Percentiles rank a stretch among this genome's conserved stretches.
Conservation (phyloP, 805 yeast genomes). For the Hanseniaspora valbyensis region DNA sequence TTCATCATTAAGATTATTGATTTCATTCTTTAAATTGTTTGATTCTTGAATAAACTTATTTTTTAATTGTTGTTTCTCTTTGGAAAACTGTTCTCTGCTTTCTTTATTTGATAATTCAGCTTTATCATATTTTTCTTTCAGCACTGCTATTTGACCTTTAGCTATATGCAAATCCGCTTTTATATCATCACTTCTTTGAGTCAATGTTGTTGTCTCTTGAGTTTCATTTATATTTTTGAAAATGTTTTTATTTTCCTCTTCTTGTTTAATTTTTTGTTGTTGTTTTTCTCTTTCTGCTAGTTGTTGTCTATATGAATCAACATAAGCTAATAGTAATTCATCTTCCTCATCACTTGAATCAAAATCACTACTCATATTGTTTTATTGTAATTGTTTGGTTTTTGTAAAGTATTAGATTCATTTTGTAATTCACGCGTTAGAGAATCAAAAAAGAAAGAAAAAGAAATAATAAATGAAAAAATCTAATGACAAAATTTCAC, state of each 20-base stretch:
- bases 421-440: neutral
- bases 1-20: conserved; percentile 42
- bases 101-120: conserved; percentile 33
- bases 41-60: conserved; percentile 30
- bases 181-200: conserved; percentile 17
- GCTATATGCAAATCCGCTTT: conserved; percentile 38
- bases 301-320: conserved; percentile 28
- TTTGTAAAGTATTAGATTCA: neutral
- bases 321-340: conserved; percentile 34
- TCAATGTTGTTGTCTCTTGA: too few species aligned
- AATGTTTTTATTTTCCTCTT: too few species aligned
- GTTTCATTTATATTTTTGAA: too few species aligned
- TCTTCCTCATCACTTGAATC: conserved; percentile 19
- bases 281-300: conserved; percentile 6
- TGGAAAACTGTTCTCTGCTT: conserved; percentile 29
- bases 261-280: neutral
- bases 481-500: too few species aligned
- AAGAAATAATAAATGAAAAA: too few species aligned
- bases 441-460: neutral
- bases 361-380: conserved; percentile 4
- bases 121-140: conserved; percentile 51
- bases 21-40: conserved; percentile 32
- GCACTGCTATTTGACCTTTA: conserved; percentile 71
- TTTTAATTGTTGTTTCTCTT: conserved; percentile 23
- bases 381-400: neutral